Evolutionary conservation across 148 eudicot genomes (phyloP).

Genomic region (Rhododendron mucronatum): DNA sequence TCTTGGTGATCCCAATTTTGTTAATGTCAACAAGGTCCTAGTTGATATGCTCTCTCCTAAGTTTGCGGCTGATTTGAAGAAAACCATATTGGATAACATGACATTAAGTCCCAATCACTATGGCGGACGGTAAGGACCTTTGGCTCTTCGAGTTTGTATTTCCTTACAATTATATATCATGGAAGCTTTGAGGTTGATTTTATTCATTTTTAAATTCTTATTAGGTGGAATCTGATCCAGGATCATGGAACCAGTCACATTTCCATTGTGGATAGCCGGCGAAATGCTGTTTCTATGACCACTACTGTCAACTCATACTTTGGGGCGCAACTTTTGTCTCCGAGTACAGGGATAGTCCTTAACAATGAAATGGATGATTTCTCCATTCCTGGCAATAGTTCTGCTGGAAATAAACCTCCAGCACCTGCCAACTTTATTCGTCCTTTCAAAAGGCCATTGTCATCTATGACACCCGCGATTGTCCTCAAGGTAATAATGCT

Average conservation of each 20-base stretch:
- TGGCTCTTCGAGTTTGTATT: background rate
- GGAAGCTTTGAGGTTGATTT: background rate
- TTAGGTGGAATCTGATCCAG: slow-evolving; percentile 37
- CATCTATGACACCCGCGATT: slow-evolving; percentile 44
- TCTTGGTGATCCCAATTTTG: slow-evolving; percentile 45
- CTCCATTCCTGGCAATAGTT: slow-evolving; percentile 29
- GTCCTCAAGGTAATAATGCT: slow-evolving; percentile 23
- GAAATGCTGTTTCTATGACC: slow-evolving; percentile 54
- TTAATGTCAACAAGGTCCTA: slow-evolving; percentile 16
- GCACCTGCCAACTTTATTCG: slow-evolving; percentile 37
- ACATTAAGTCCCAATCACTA: slow-evolving; percentile 36
- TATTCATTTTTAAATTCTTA: background rate
- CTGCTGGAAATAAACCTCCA: slow-evolving; percentile 29
- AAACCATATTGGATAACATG: slow-evolving; percentile 34
- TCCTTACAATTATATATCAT: background rate
- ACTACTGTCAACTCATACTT: slow-evolving; percentile 32
- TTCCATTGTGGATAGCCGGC: slow-evolving; percentile 32
- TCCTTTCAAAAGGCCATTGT: slow-evolving; percentile 42
- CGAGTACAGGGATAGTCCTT: slow-evolving; percentile 38
- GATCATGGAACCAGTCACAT: slow-evolving; percentile 56
- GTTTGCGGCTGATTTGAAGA: slow-evolving; percentile 30
- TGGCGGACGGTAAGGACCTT: slow-evolving; percentile 21
- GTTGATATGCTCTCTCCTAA: slow-evolving; percentile 37
- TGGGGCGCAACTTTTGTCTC: slow-evolving; percentile 33
- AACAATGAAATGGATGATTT: slow-evolving; percentile 59